Percentiles rank a stretch among this genome's conserved stretches.
Evolutionary conservation across 1,139 yeast genomes (phyloP).

Genomic region (Magnusiomyces paraingens): DNA sequence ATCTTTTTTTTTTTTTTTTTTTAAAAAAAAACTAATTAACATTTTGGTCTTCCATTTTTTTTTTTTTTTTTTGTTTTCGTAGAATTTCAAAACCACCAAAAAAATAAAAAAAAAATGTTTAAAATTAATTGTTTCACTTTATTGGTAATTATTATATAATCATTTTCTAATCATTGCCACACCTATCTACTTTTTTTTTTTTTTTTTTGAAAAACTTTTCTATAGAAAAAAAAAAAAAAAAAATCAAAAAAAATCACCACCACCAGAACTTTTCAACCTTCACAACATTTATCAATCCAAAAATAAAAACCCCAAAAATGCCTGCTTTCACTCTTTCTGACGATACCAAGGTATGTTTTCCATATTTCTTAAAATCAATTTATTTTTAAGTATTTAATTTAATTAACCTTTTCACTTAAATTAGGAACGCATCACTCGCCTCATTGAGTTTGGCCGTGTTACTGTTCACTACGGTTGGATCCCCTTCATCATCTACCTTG

Average conservation of each 20-base stretch:
- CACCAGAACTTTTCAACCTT: neutral
- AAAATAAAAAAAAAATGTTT: neutral
- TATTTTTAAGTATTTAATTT: neutral
- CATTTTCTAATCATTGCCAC: too few relatives aligned
- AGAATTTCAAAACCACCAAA: neutral
- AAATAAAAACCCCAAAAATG: constrained; percentile 26
- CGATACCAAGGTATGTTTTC: constrained; percentile 38
- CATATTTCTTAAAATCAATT: neutral
- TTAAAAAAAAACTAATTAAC: too few relatives aligned
- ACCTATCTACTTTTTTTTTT: neutral
- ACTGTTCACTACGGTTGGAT: constrained; percentile 95
- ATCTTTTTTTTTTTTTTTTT: too few relatives aligned
- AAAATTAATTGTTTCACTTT: too few relatives aligned
- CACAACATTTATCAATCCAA: neutral
- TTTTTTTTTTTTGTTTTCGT: neutral
- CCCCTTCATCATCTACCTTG: constrained; percentile 88
- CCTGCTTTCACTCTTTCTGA: constrained; percentile 39
- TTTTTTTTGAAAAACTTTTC: neutral
- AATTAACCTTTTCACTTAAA: too few relatives aligned
- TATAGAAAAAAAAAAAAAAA: too few relatives aligned
- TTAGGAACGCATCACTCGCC: constrained; percentile 78
- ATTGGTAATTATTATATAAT: too few relatives aligned
- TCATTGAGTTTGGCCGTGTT: constrained; percentile 77
- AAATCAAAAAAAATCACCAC: neutral
- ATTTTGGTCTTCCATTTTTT: neutral